Evolutionary conservation across 169 alveolate species (phyloP).

Genomic region (Plasmodium gonderi): DNA sequence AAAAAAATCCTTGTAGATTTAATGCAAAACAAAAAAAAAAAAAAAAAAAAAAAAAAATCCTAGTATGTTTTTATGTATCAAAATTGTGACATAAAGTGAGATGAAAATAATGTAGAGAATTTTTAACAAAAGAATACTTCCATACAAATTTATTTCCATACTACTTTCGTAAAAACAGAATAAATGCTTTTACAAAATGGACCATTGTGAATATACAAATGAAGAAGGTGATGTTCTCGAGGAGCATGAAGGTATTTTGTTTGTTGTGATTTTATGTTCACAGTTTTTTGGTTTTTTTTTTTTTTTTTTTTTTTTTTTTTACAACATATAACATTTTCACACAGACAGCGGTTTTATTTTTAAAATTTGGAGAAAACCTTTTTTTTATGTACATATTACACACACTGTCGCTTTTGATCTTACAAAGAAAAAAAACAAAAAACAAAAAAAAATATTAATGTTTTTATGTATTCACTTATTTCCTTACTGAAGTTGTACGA

Average conservation of each 20-base stretch:
- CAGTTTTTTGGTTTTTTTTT: neutral
- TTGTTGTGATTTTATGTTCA: neutral
- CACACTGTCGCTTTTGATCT: neutral
- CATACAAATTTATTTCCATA: neutral
- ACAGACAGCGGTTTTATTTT: neutral
- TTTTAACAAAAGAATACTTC: conserved; percentile 3
- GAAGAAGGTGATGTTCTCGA: conserved; percentile 20
- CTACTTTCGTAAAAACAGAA: neutral
- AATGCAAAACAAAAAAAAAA: conserved; percentile 4
- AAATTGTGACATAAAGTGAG: neutral
- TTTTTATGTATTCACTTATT: neutral
- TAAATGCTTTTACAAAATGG: conserved; percentile 26
- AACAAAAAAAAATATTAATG: too few species aligned
- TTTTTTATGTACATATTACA: neutral
- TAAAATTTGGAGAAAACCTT: neutral
- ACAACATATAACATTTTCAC: neutral
- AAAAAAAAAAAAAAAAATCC: neutral
- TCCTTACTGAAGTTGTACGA: conserved; percentile 22
- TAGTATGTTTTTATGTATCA: too few species aligned
- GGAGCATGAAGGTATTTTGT: conserved; percentile 67
- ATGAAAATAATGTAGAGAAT: neutral
- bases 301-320: neutral
- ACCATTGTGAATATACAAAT: neutral
- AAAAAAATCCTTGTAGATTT: neutral
- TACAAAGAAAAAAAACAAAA: neutral